Base-by-base conservation (phyloP, 2,329 filamentous ascomycete species). In the Pseudogymnoascus sp. region DNA sequence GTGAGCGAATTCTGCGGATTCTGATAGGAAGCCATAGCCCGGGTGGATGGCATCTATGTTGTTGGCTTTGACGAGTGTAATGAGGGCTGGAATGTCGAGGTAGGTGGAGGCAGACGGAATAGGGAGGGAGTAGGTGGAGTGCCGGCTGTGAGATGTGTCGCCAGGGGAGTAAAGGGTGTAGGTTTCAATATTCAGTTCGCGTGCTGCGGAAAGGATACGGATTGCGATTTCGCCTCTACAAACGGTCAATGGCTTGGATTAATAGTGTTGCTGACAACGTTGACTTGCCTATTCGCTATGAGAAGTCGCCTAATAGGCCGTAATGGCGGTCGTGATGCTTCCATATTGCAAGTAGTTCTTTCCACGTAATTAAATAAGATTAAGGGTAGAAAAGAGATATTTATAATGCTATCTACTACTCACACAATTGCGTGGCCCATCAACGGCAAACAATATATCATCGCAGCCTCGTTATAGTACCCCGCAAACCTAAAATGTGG, bases 1-100 rank as follows among this genome's bases (percentile, higher is more conserved):
- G 63, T 82, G 80, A 6, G 88, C 86, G 72, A 90, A 91, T 0
- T 77, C 79, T 10, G 87, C 82, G 68, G 89, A 90, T 74, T 90
- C 88, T 70, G 85, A 88, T 65, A 90, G 76, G 63, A 76, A 90
- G 59, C 88, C 88, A 76, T 90, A 91, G 11, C 88, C 88, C 0
- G 88, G 88, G 73, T 90, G 88, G 68, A 90, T 87, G 11, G 84
- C 84, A 71, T 88, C 82, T 68, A 86, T 82, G 0, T 73, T 66
- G 68, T 86, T 71, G 38, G 81, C 74, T 62, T 78, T 77, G 4
- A 73, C 80, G 22, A 86, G 71, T 0, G 72, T 63, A 6, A 85
- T 70, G 0, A 87, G 71, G 6, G 76, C 71, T 7, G 77, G 65
- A 31, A 85, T 80, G 66, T 82, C 75, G 68, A 85, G 77, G 68